Percentiles rank a stretch among this genome's conserved stretches.
Evolutionary conservation across 169 alveolate species (phyloP).

Genomic region (Besnoitia besnoiti): DNA sequence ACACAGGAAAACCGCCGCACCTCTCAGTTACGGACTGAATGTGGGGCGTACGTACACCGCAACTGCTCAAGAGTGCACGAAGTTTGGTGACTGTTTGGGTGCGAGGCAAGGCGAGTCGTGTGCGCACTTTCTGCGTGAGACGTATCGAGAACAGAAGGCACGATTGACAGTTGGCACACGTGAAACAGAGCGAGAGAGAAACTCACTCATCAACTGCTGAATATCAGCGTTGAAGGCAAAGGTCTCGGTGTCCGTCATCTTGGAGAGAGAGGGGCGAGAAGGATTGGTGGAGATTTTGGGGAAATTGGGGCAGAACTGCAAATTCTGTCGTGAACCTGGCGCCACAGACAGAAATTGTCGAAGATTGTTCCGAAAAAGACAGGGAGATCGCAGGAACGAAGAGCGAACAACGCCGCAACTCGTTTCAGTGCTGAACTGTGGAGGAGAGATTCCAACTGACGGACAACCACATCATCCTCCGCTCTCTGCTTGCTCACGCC

Average conservation of each 20-base stretch:
- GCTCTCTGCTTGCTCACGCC: background rate
- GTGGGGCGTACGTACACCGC: too few species aligned
- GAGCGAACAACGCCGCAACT: background rate
- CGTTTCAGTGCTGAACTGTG: background rate
- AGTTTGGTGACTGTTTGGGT: too few species aligned
- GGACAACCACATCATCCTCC: background rate
- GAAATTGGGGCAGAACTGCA: background rate
- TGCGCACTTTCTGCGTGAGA: too few species aligned
- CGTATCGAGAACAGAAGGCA: too few species aligned
- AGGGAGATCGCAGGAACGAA: background rate
- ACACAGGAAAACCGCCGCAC: too few species aligned
- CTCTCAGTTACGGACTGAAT: too few species aligned
- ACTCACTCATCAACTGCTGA: conserved; percentile 95
- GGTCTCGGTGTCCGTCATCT: conserved; percentile 88
- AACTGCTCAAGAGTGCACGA: too few species aligned
- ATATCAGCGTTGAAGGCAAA: conserved; percentile 99
- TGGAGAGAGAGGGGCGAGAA: conserved; percentile 25
- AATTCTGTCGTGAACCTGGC: conserved; percentile 22
- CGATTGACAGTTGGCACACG: too few species aligned
- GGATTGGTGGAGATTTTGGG: background rate
- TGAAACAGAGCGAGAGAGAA: too few species aligned
- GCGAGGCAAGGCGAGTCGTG: too few species aligned
- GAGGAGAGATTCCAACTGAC: background rate
- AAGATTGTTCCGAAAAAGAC: background rate
- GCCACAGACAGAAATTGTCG: background rate